Conservation (phyloP, 179 eudicot genomes). For the Spergularia azorica region DNA sequence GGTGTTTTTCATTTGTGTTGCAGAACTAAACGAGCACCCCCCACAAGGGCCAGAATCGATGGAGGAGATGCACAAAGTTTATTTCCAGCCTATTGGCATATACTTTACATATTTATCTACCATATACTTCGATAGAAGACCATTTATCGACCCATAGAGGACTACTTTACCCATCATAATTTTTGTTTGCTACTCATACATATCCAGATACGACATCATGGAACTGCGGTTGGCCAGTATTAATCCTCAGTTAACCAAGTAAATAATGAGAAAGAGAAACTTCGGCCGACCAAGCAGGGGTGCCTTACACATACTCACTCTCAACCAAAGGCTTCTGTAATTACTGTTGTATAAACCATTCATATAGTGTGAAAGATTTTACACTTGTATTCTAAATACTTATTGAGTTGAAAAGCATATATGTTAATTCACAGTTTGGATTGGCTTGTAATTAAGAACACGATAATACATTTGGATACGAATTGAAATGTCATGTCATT, state of each 20-base stretch:
- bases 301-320: background rate
- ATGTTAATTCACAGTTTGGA: background rate
- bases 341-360: conserved; percentile 13
- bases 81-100: conserved; percentile 15
- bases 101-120: conserved; percentile 24
- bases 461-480: background rate
- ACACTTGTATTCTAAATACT: background rate
- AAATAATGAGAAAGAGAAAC: background rate
- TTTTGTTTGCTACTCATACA: background rate
- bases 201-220: conserved; percentile 3
- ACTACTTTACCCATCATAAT: background rate
- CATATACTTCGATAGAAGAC: conserved; percentile 19
- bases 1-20: conserved; percentile 26
- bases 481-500: too few relatives aligned
- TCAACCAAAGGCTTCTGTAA: background rate
- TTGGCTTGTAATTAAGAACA: conserved; percentile 8
- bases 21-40: conserved; percentile 28
- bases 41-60: conserved; percentile 7
- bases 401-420: background rate
- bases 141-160: background rate
- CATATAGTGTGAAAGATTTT: background rate
- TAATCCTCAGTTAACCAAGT: background rate
- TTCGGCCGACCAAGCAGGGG: background rate
- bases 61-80: conserved; percentile 14
- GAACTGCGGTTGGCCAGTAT: background rate